phyloP scores from a whole-genome alignment of 495 filamentous ascomycete genomes.

The Lasiosphaeris hirsuta region DNA sequence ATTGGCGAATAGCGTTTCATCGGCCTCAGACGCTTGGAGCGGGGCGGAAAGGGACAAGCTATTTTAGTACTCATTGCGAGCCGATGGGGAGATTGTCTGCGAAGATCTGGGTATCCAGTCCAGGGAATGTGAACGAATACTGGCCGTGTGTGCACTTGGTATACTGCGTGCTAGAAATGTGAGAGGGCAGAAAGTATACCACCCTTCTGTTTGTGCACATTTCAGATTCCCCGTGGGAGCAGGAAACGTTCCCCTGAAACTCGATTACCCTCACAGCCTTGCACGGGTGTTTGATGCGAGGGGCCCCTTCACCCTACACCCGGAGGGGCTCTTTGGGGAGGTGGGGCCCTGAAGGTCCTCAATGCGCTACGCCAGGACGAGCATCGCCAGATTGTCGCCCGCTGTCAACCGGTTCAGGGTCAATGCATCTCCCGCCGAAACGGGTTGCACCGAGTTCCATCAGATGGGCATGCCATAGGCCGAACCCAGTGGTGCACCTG shows the following conservation, averaged over 20 bases:
- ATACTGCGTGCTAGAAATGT: too few species aligned
- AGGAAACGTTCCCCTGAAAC: conserved; percentile 7
- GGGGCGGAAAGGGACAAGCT: conserved; percentile 2
- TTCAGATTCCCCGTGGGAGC: too few species aligned
- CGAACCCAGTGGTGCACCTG: not conserved
- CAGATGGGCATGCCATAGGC: not conserved
- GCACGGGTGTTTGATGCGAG: conserved; percentile 12
- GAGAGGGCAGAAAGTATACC: too few species aligned
- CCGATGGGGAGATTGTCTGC: not conserved
- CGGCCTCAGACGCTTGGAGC: not conserved
- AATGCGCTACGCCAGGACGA: not conserved
- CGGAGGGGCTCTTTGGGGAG: too few species aligned
- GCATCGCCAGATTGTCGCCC: conserved; percentile 1
- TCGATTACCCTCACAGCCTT: conserved; percentile 6
- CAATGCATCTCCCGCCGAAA: conserved; percentile 6
- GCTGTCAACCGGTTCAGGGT: not conserved
- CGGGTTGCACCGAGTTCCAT: not conserved
- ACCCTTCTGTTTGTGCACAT: not conserved
- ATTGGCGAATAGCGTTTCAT: conserved; percentile 12
- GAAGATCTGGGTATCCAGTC: not conserved
- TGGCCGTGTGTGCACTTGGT: too few species aligned
- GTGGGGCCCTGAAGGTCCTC: too few species aligned
- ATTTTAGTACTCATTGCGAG: too few species aligned
- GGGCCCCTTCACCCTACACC: too few species aligned
- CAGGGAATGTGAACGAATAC: not conserved